phyloP scores from a whole-genome alignment of 495 filamentous ascomycete species.

The Tuber microsphaerosporum region DNA sequence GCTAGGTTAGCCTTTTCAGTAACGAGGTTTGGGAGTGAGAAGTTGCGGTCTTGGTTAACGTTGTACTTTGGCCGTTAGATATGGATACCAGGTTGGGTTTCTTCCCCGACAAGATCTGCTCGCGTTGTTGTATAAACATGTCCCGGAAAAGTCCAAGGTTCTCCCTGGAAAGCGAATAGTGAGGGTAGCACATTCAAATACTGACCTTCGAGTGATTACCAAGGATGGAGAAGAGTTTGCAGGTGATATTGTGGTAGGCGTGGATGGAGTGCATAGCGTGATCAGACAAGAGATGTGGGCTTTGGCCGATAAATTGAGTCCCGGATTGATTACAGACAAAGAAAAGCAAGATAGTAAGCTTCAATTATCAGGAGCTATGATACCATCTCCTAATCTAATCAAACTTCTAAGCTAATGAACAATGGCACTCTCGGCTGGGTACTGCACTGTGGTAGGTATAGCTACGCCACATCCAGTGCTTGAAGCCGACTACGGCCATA shows the following conservation, averaged over 20 bases:
- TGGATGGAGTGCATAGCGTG: slow-evolving; percentile 47
- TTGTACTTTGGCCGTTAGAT: slow-evolving; percentile 23
- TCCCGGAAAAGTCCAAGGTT: slow-evolving; percentile 42
- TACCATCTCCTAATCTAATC: not conserved
- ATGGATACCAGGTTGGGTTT: slow-evolving; percentile 43
- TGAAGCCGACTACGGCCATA: slow-evolving; percentile 3
- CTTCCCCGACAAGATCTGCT: slow-evolving; percentile 43
- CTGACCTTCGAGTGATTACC: slow-evolving; percentile 22
- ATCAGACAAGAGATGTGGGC: slow-evolving; percentile 32
- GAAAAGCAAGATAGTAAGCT: slow-evolving; percentile 16
- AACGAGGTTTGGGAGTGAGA: slow-evolving; percentile 35
- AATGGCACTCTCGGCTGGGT: slow-evolving; percentile 33
- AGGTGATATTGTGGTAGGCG: slow-evolving; percentile 51
- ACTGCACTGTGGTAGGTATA: slow-evolving; percentile 35
- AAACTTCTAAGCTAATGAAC: not conserved
- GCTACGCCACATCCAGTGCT: slow-evolving; percentile 21
- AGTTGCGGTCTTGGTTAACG: slow-evolving; percentile 6
- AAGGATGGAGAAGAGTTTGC: slow-evolving; percentile 44
- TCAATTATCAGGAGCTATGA: not conserved
- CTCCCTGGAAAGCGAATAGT: slow-evolving; percentile 41
- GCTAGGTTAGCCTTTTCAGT: slow-evolving; percentile 19
- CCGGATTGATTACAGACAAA: slow-evolving; percentile 15
- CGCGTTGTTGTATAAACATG: slow-evolving; percentile 41
- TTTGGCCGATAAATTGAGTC: slow-evolving; percentile 15
- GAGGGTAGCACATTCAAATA: slow-evolving; percentile 17